Base-by-base conservation (phyloP, 345 rosid genomes). In the Heritiera fomes region DNA sequence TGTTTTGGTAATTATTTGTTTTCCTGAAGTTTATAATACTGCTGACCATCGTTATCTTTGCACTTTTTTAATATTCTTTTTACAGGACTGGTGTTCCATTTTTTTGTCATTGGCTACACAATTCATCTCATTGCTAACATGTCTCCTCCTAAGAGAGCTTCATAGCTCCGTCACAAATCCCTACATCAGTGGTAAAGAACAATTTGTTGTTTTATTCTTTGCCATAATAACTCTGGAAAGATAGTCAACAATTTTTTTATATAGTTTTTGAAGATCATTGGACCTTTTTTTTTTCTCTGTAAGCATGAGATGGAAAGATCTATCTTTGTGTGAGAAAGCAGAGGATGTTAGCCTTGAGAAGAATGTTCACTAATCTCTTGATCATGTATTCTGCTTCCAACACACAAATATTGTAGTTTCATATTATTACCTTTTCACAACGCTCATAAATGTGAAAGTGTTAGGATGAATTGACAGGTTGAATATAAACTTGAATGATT, bases 91-190 rank as follows among this genome's bases (percentile, higher is more conserved):
- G n/a, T 38, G 62, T 64, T 76, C 6, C 79, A 76, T 49, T 0
- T 76, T 34, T 64, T 76, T 65, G 38, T 76, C 63, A 18, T 38
- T 34, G 52, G 72, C 46, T 65, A 65, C 23, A 76, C 73, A 17
- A 3, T 6, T n/a, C 73, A 50, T 52, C 79, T 76, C 72, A 65
- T 76, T 38, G n/a, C 50, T 7, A 76, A 76, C 73, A 76, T 64
- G 79, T 64, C 79, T 38, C 34, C 61, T 38, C 63, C 79, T n/a
- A 65, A 76, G 73, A 65, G 71, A 64, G 62, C 79, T 46, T 76
- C 63, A 5, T 76, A 63, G 68, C 20, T 47, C 17, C 17, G 4
- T 47, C 40, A 12, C 58, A 3, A 1, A 14, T 6, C 8, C n/a
- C 55, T 23, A 23, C n/a, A 47, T 23, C n/a, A 23, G 11, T 69